These are phyloP conservation scores for Pyrenophora teres DNA, from an alignment of 2,329 filamentous ascomycete species.

Conservation along the genomic window DNA sequence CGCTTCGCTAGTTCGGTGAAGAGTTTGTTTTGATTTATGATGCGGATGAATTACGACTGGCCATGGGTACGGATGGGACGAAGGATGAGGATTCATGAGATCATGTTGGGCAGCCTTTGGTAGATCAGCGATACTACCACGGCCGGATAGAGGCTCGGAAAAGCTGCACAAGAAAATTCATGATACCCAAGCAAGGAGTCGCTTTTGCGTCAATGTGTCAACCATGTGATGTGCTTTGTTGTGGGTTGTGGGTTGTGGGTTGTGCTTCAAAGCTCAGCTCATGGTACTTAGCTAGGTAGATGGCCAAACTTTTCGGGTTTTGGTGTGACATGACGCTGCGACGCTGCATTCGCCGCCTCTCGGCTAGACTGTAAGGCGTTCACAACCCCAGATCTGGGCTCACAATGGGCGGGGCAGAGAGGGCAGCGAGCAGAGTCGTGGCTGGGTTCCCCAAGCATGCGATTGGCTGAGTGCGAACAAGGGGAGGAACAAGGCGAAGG, in stretches of 20 bases:
- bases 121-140: conserved; percentile 34
- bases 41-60: conserved; percentile 44
- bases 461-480: conserved; percentile 15
- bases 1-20: conserved; percentile 19
- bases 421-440: conserved; percentile 3
- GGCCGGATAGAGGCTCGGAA: conserved; percentile 33
- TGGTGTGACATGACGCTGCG: neutral
- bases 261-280: no score
- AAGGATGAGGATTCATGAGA: conserved; percentile 34
- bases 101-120: conserved; percentile 27
- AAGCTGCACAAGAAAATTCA: conserved; percentile 33
- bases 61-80: conserved; percentile 33
- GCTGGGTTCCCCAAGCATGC: conserved; percentile 7
- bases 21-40: conserved; percentile 33
- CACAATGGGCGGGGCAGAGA: conserved; percentile 10
- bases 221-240: conserved; percentile 1
- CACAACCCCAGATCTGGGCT: conserved; percentile 19
- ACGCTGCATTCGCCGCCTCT: conserved; percentile 1
- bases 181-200: conserved; percentile 22
- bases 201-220: neutral
- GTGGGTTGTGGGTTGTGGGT: neutral
- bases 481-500: conserved; percentile 12
- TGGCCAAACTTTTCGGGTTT: neutral
- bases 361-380: conserved; percentile 5
- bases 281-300: no score